Percentiles rank a stretch among this genome's conserved stretches.
Evolutionary conservation across 768 basidiomycete genomes (phyloP).

Genomic region (Gyrodon lividus): DNA sequence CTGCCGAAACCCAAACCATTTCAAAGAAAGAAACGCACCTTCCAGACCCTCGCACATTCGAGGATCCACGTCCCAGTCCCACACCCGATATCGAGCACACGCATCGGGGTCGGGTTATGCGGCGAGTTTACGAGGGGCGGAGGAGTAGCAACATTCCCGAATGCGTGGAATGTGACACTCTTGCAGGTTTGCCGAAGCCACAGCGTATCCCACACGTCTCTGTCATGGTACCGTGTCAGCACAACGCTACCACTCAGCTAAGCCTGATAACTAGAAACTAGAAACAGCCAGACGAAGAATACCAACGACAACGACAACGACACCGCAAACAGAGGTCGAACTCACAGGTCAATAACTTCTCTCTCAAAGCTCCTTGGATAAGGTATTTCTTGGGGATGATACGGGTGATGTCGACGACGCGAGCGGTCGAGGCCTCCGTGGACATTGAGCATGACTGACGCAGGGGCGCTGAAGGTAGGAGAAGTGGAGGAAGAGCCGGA

Average conservation of each 20-base stretch:
- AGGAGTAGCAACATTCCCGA: slow-evolving; percentile 19
- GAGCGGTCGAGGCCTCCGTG: slow-evolving; percentile 17
- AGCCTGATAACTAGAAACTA: background rate
- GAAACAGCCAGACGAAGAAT: background rate
- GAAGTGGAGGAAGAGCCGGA: background rate
- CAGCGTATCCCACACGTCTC: slow-evolving; percentile 69
- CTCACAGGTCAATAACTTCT: slow-evolving; percentile 66
- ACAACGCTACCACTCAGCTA: background rate
- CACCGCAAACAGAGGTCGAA: slow-evolving; percentile 8
- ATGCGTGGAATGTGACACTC: slow-evolving; percentile 65
- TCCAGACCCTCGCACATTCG: slow-evolving; percentile 63
- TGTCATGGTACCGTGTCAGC: slow-evolving; percentile 23
- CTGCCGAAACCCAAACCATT: no score
- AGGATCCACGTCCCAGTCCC: slow-evolving; percentile 78
- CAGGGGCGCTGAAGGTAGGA: background rate
- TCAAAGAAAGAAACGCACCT: slow-evolving; percentile 33
- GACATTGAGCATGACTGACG: slow-evolving; percentile 28
- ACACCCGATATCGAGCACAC: slow-evolving; percentile 67
- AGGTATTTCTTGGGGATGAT: slow-evolving; percentile 49
- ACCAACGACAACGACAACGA: background rate
- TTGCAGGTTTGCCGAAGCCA: slow-evolving; percentile 53
- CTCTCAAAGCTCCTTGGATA: slow-evolving; percentile 69
- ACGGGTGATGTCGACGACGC: slow-evolving; percentile 56
- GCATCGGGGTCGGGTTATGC: background rate
- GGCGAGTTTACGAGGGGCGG: background rate